phyloP scores from a whole-genome alignment of 2,329 filamentous ascomycete species.

The Helminthosporium solani region DNA sequence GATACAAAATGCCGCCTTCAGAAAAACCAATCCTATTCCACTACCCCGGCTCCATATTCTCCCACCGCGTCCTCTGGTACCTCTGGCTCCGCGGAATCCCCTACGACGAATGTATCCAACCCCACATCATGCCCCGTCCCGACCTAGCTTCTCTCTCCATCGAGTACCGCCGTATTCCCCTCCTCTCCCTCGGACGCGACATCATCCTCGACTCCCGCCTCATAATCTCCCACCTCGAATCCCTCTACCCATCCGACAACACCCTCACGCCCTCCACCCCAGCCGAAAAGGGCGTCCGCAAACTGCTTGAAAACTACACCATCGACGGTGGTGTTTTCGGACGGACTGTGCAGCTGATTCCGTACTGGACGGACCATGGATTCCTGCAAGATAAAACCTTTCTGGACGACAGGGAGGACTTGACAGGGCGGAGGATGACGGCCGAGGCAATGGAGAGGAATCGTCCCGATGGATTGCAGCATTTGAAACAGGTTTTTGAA shows the following conservation, averaged over 20 bases:
- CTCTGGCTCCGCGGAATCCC: conserved; percentile 64
- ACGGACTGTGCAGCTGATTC: conserved; percentile 57
- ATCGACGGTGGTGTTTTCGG: conserved; percentile 61
- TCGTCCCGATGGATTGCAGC: conserved; percentile 58
- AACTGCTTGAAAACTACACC: conserved; percentile 58
- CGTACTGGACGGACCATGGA: conserved; percentile 53
- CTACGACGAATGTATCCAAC: conserved; percentile 68
- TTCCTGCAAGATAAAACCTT: conserved; percentile 61
- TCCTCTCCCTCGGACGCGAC: conserved; percentile 34
- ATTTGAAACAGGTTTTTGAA: conserved; percentile 56
- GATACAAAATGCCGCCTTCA: conserved; percentile 19
- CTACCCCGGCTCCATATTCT: conserved; percentile 66
- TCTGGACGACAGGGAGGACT: conserved; percentile 56
- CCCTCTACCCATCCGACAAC: conserved; percentile 18
- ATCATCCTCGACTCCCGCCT: conserved; percentile 36
- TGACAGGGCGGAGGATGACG: conserved; percentile 44
- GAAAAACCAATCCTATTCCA: conserved; percentile 64
- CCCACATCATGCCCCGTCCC: conserved; percentile 33
- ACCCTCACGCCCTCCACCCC: conserved; percentile 14
- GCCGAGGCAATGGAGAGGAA: conserved; percentile 43
- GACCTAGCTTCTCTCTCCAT: conserved; percentile 34
- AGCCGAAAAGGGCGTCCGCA: conserved; percentile 51
- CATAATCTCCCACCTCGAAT: conserved; percentile 35
- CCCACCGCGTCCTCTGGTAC: conserved; percentile 66
- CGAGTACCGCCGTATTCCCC: conserved; percentile 41